Conservation (phyloP, 345 rosid genomes). For the Ceriops tagal region DNA sequence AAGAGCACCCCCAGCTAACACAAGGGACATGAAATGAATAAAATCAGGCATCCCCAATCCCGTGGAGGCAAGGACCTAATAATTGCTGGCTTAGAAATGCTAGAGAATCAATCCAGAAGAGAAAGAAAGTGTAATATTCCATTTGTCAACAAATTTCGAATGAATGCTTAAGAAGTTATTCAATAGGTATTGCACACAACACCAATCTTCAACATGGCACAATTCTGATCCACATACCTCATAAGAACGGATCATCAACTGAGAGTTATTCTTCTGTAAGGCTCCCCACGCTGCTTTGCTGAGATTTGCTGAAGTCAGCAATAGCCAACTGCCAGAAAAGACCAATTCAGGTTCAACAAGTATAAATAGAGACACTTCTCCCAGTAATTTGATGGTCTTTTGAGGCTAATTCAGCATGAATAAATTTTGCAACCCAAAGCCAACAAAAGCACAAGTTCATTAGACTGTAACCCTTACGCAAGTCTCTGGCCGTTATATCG, state of each 20-base stretch:
- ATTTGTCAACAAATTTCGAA: neutral
- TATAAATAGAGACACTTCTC: neutral
- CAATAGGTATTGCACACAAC: neutral
- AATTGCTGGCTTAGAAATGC: neutral
- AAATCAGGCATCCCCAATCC: constrained; percentile 1
- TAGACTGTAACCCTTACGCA: constrained; percentile 52
- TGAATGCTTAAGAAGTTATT: neutral
- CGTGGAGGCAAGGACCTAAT: neutral
- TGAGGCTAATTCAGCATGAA: neutral
- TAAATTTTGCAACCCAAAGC: neutral
- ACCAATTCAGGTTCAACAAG: constrained; percentile 1
- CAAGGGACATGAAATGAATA: neutral
- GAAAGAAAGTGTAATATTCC: neutral
- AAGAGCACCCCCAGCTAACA: constrained; percentile 82
- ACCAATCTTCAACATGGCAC: neutral
- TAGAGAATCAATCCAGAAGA: neutral
- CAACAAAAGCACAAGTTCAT: neutral
- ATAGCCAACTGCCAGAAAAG: constrained; percentile 59
- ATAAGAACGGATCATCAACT: constrained; percentile 92
- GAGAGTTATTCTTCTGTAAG: constrained; percentile 86
- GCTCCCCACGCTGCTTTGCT: constrained; percentile 99
- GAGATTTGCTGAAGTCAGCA: constrained; percentile 88
- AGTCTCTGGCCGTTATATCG: constrained; percentile 76
- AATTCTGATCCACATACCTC: constrained; percentile 46
- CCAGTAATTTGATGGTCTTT: neutral